Base-by-base conservation (phyloP, 73 alveolate species). In the Blepharisma stoltei region DNA sequence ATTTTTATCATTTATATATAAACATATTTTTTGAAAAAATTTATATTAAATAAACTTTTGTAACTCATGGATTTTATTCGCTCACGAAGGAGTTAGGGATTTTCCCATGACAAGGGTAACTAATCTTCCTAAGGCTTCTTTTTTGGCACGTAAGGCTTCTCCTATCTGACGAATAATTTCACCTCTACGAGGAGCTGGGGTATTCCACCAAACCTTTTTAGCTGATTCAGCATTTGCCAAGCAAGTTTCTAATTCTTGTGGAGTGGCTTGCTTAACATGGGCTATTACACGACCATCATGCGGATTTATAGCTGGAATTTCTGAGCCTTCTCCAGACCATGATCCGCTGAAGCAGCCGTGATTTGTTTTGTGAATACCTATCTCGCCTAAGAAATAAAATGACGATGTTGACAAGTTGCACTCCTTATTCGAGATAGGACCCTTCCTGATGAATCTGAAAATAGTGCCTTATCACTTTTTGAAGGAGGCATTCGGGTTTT, bases 171-270 rank as follows among this genome's bases (percentile, higher is more conserved):
- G 83, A 41, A 93, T 96, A 32, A 93, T 88, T 70, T 93, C 98
- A 7, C 98, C 98, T 81, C 98, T 84, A 53, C 67, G 53, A 20
- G 98, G 98, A 1, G 94, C 92, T n/a, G 98, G 98, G 44, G 89
- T 81, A 82, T 67, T 76, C 67, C 68, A 70, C 93, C 93, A 86
- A 44, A 66, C 82, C 65, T 67, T 78, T 45, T 86, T 65, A 48
- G 81, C 90, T 38, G 14, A 14, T 60, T 60, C 73, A 1, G 73
- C 73, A 14, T 60, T 60, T 1, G 73, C 14, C 11, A 60, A 25
- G 80, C 94, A 87, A 6, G 41, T 71, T 48, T 87, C 88, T 32
- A 82, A 82, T 41, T 87, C 90, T 25, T 60, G 78, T 6, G 83
- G 78, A 0, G 82, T 60, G 6, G 83, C 90, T 7, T 77, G 50